These are phyloP conservation scores for Calonectria montana DNA, from an alignment of 2,329 filamentous ascomycete species.

Conservation along the genomic window DNA sequence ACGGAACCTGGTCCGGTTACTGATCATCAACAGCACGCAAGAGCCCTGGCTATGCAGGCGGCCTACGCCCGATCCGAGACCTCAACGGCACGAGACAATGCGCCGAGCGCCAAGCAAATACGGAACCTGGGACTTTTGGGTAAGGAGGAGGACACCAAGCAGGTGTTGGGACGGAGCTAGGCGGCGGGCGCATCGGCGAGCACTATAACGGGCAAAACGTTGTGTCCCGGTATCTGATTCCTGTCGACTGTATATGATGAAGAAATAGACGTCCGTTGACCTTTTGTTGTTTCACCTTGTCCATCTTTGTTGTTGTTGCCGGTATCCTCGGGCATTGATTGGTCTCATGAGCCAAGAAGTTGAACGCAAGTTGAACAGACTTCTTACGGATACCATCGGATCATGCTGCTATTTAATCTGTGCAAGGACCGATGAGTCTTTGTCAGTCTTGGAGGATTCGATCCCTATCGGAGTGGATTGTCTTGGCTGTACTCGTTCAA, in stretches of 20 bases:
- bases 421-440: too few relatives aligned
- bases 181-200: constrained; percentile 12
- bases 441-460: not conserved
- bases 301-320: not conserved
- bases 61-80: constrained; percentile 87
- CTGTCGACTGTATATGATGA: constrained; percentile 34
- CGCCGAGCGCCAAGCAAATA: constrained; percentile 87
- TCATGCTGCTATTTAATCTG: not conserved
- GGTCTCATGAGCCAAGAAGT: not conserved
- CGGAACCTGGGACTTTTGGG: constrained; percentile 85
- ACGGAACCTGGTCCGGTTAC: not conserved
- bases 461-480: too few relatives aligned
- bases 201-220: not conserved
- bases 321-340: not conserved
- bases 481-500: too few relatives aligned
- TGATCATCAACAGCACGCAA: constrained; percentile 71
- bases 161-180: constrained; percentile 58
- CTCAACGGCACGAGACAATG: constrained; percentile 80
- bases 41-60: constrained; percentile 81
- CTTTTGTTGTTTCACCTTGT: constrained; percentile 3
- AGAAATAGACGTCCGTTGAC: constrained; percentile 37
- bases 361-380: not conserved
- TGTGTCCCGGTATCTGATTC: constrained; percentile 9
- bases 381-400: not conserved
- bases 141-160: constrained; percentile 83